phyloP scores from a whole-genome alignment of 148 eudicot genomes.

The Beta vulgaris region DNA sequence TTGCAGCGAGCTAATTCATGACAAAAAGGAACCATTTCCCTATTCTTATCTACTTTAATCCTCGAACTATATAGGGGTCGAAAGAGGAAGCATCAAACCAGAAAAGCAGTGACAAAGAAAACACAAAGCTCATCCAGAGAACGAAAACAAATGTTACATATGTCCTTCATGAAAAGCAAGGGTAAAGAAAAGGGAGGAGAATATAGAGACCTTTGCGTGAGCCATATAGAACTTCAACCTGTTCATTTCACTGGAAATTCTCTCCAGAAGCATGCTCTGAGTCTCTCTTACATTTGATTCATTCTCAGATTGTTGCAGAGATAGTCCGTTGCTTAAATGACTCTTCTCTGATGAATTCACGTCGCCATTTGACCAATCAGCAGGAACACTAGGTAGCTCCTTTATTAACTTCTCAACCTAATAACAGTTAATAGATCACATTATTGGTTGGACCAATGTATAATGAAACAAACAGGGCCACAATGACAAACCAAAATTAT shows the following conservation, averaged over 20 bases:
- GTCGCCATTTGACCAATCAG: constrained; percentile 76
- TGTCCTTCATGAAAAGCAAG: neutral
- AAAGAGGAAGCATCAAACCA: neutral
- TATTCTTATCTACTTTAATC: neutral
- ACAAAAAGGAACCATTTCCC: neutral
- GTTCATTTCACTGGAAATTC: constrained; percentile 99
- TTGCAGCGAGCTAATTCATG: no score
- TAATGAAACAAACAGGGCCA: neutral
- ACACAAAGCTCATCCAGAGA: neutral
- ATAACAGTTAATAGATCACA: constrained; percentile 3
- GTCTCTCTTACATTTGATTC: constrained; percentile 87
- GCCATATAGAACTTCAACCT: constrained; percentile 87
- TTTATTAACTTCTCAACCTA: constrained; percentile 95
- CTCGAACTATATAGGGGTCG: neutral
- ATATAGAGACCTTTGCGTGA: constrained; percentile 85
- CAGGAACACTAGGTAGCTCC: constrained; percentile 90
- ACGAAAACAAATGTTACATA: neutral
- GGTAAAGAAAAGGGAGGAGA: constrained; percentile 27
- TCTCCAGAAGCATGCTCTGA: constrained; percentile 96
- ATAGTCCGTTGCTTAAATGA: constrained; percentile 61
- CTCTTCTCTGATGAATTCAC: constrained; percentile 40
- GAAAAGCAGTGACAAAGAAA: neutral
- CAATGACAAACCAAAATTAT: neutral
- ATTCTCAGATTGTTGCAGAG: constrained; percentile 61
- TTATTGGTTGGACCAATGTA: neutral